Conservation (phyloP, 306 rosid genomes). For the Amphicarpaea edgeworthii region DNA sequence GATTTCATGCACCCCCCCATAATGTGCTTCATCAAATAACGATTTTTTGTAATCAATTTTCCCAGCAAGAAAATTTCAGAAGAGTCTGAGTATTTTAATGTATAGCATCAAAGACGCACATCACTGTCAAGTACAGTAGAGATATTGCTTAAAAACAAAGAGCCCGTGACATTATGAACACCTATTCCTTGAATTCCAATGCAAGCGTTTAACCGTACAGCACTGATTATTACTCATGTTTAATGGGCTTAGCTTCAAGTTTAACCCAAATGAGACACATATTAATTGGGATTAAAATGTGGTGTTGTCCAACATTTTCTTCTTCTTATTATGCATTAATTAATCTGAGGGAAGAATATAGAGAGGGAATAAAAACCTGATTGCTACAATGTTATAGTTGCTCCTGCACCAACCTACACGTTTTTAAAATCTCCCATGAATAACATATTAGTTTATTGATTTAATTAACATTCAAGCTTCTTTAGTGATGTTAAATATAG, state of each 20-base stretch:
- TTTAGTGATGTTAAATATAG: neutral
- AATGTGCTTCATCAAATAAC: neutral
- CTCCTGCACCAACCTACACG: conserved; percentile 35
- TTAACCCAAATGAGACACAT: conserved; percentile 45
- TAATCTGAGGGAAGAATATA: neutral
- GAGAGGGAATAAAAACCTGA: neutral
- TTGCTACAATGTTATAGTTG: conserved; percentile 28
- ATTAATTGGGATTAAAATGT: conserved; percentile 23
- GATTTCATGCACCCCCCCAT: neutral
- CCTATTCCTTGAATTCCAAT: conserved; percentile 73
- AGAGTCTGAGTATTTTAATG: conserved; percentile 8
- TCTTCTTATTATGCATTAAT: neutral
- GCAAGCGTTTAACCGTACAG: conserved; percentile 64
- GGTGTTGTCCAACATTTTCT: neutral
- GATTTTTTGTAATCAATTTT: conserved; percentile 2
- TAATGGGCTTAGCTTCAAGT: conserved; percentile 55
- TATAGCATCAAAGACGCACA: conserved; percentile 8
- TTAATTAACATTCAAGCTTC: conserved; percentile 24
- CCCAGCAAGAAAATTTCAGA: conserved; percentile 16
- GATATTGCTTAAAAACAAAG: conserved; percentile 68
- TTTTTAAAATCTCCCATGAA: conserved; percentile 1
- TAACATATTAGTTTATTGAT: neutral
- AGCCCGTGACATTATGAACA: conserved; percentile 45
- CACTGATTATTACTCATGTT: conserved; percentile 37
- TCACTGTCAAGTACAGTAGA: conserved; percentile 52